phyloP scores from a whole-genome alignment of 805 yeast genomes.

The Wickerhamomyces bovis region DNA sequence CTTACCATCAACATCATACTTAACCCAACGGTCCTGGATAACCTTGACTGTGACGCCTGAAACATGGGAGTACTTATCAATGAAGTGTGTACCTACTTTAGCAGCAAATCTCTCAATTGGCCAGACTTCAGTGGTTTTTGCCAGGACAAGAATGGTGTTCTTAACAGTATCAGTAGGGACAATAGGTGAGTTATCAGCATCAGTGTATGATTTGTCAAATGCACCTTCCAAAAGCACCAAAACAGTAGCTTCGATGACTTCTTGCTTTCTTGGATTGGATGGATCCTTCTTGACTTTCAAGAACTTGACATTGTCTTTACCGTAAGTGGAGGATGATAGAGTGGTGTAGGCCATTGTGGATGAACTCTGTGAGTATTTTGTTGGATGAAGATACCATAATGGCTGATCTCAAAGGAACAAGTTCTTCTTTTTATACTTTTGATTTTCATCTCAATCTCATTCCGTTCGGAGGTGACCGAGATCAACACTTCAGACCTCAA shows the following conservation, averaged over 20 bases:
- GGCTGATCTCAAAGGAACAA: background rate
- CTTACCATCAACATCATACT: constrained; percentile 67
- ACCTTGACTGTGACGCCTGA: constrained; percentile 63
- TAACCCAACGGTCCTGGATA: constrained; percentile 74
- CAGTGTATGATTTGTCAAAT: constrained; percentile 75
- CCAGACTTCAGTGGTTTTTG: constrained; percentile 78
- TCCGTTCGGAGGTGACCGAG: background rate
- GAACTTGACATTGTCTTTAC: constrained; percentile 90
- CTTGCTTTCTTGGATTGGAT: constrained; percentile 64
- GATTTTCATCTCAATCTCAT: background rate
- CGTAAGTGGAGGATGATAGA: constrained; percentile 59
- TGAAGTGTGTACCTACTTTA: constrained; percentile 75
- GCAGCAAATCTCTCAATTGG: constrained; percentile 91
- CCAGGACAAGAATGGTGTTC: constrained; percentile 79
- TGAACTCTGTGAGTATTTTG: no score
- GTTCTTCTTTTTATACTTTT: background rate
- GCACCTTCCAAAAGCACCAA: constrained; percentile 69
- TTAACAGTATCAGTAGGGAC: constrained; percentile 94
- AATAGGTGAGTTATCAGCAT: constrained; percentile 83
- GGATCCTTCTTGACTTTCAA: constrained; percentile 82
- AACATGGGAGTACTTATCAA: constrained; percentile 70
- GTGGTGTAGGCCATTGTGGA: constrained; percentile 19
- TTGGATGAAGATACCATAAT: no score
- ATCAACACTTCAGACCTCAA: no score
- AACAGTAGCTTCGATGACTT: constrained; percentile 82